Evolutionary conservation across 2,329 filamentous ascomycete genomes (phyloP).

Genomic region (Penicillium janthinellum): DNA sequence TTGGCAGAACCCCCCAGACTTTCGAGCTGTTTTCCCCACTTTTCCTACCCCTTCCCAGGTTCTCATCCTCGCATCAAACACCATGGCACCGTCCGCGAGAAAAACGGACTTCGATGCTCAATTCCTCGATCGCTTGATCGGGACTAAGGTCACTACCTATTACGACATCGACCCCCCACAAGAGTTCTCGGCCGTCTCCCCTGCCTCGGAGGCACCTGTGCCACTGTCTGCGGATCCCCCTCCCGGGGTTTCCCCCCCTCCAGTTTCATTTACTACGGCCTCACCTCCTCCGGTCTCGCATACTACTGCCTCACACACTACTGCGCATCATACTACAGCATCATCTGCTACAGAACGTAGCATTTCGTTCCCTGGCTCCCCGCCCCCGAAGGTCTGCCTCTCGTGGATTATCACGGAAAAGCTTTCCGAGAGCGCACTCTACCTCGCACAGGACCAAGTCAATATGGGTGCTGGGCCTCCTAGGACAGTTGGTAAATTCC

Average conservation of each 20-base stretch:
- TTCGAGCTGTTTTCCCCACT: not conserved
- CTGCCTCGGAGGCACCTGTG: not conserved
- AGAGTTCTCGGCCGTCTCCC: not conserved
- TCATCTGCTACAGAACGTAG: not conserved
- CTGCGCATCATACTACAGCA: not conserved
- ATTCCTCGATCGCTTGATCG: not conserved
- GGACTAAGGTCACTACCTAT: not conserved
- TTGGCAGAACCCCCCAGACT: not conserved
- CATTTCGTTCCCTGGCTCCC: not conserved
- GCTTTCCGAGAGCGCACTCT: conserved; percentile 10
- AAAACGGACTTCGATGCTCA: not conserved
- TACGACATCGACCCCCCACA: not conserved
- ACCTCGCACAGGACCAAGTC: not conserved
- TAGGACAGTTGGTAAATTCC: no score
- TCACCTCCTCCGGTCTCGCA: not conserved
- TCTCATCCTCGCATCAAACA: not conserved
- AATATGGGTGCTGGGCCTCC: no score
- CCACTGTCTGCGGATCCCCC: no score
- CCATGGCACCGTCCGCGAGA: not conserved
- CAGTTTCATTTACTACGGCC: no score
- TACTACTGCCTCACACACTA: not conserved
- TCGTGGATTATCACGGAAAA: conserved; percentile 17
- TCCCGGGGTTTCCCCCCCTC: no score
- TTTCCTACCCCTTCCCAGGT: not conserved
- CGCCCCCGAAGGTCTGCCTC: conserved; percentile 1